phyloP scores from a whole-genome alignment of 208 protist genomes.

The Acanthamoeba lenticulata region DNA sequence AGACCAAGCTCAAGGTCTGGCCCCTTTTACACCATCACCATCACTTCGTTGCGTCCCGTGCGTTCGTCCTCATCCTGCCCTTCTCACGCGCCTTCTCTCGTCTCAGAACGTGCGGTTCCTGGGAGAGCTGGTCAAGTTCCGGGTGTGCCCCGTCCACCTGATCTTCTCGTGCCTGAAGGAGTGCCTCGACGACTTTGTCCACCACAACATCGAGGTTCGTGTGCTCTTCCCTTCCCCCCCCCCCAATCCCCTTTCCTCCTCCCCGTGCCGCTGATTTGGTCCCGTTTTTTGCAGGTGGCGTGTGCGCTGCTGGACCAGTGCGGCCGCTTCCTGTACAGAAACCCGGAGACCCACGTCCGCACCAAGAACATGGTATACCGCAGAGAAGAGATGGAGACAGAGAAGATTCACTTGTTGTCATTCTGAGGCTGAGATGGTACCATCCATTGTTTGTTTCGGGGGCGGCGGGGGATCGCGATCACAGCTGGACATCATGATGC shows the following conservation, averaged over 20 bases:
- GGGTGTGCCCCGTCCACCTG: conserved; percentile 56
- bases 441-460: too few species aligned
- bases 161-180: conserved; percentile 79
- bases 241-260: not conserved
- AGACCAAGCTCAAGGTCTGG: conserved; percentile 71
- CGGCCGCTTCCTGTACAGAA: conserved; percentile 84
- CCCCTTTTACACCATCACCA: too few species aligned
- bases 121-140: conserved; percentile 85
- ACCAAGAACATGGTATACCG: conserved; percentile 79
- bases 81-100: too few species aligned
- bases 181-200: conserved; percentile 85
- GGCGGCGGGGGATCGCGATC: too few species aligned
- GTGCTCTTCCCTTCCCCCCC: not conserved
- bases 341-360: conserved; percentile 74
- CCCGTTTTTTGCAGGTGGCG: conserved; percentile 70
- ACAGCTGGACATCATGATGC: conserved; percentile 80
- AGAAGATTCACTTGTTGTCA: too few species aligned
- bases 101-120: conserved; percentile 81
- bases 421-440: too few species aligned
- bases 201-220: conserved; percentile 85
- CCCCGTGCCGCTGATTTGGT: not conserved
- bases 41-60: too few species aligned
- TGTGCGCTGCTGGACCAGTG: conserved; percentile 84
- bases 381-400: too few species aligned
- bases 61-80: too few species aligned